phyloP scores from a whole-genome alignment of 257 asterid species.

The Leonotis leonurus region DNA sequence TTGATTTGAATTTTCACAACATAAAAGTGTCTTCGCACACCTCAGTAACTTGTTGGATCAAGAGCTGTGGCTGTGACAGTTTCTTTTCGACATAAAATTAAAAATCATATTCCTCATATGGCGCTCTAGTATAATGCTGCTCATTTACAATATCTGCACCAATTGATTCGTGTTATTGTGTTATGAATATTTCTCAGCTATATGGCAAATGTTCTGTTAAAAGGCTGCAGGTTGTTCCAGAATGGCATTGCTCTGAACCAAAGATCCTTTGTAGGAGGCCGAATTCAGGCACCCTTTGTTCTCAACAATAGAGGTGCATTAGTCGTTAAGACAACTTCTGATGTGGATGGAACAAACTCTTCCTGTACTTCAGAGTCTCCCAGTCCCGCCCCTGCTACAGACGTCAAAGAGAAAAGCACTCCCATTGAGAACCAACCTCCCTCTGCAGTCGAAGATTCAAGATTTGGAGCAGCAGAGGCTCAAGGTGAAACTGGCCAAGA shows the following conservation, averaged over 20 bases:
- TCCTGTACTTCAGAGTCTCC: slow-evolving; percentile 35
- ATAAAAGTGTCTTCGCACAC: no score
- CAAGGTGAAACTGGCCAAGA: slow-evolving; percentile 81
- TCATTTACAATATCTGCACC: no score
- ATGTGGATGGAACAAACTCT: slow-evolving; percentile 35
- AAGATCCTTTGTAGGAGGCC: slow-evolving; percentile 30
- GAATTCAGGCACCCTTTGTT: slow-evolving; percentile 28
- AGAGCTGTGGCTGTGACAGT: no score
- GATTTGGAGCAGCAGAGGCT: slow-evolving; percentile 52
- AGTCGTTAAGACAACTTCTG: slow-evolving; percentile 50
- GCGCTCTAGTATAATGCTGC: no score
- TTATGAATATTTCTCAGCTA: neutral
- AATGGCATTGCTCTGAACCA: slow-evolving; percentile 25
- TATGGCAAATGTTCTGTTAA: slow-evolving; percentile 2
- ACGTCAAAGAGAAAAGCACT: slow-evolving; percentile 34
- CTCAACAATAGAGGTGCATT: slow-evolving; percentile 25
- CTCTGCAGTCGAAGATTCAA: slow-evolving; percentile 71
- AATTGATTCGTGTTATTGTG: no score
- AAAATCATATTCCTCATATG: no score
- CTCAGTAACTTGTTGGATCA: no score
- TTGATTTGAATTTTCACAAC: no score
- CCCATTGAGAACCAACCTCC: slow-evolving; percentile 55
- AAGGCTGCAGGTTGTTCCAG: slow-evolving; percentile 44
- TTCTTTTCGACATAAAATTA: no score
- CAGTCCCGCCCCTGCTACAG: slow-evolving; percentile 41